Conservation (phyloP, 2,329 filamentous ascomycete species). For the Cercospora sp. region DNA sequence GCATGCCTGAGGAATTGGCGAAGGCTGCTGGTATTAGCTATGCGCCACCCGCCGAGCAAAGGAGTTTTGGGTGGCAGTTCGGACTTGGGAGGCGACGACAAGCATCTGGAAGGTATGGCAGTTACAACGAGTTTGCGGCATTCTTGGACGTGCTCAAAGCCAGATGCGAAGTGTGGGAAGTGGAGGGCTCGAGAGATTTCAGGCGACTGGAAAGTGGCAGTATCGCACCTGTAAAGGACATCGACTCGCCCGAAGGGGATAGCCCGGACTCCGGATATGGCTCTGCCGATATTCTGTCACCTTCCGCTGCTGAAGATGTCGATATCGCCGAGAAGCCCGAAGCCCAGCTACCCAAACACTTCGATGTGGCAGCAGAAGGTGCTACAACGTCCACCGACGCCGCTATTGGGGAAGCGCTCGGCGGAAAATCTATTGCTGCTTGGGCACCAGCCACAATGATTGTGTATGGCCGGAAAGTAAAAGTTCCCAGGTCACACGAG, state of each 20-base stretch:
- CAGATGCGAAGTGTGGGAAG: slow-evolving; percentile 80
- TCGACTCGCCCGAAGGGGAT: slow-evolving; percentile 22
- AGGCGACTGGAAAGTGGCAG: slow-evolving; percentile 57
- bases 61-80: slow-evolving; percentile 46
- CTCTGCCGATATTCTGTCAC: background rate
- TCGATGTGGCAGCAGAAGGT: slow-evolving; percentile 14
- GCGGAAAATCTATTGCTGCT: slow-evolving; percentile 15
- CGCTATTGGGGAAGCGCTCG: slow-evolving; percentile 23
- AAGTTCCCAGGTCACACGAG: slow-evolving; percentile 58
- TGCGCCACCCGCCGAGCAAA: slow-evolving; percentile 53
- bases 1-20: slow-evolving; percentile 78
- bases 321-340: background rate
- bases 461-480: slow-evolving; percentile 65
- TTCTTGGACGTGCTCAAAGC: slow-evolving; percentile 76
- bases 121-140: slow-evolving; percentile 69
- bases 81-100: slow-evolving; percentile 36
- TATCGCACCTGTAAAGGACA: slow-evolving; percentile 26
- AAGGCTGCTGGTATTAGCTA: slow-evolving; percentile 74
- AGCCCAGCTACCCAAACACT: slow-evolving; percentile 25
- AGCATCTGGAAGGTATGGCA: slow-evolving; percentile 55
- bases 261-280: slow-evolving; percentile 22
- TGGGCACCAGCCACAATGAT: slow-evolving; percentile 51
- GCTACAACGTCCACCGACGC: slow-evolving; percentile 19
- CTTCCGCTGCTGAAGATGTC: slow-evolving; percentile 2
- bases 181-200: slow-evolving; percentile 72